Percentiles rank a stretch among this genome's conserved stretches.
These are phyloP conservation scores for Geosmithia putterillii DNA, from an alignment of 2,329 filamentous ascomycete genomes.

Conservation along the genomic window DNA sequence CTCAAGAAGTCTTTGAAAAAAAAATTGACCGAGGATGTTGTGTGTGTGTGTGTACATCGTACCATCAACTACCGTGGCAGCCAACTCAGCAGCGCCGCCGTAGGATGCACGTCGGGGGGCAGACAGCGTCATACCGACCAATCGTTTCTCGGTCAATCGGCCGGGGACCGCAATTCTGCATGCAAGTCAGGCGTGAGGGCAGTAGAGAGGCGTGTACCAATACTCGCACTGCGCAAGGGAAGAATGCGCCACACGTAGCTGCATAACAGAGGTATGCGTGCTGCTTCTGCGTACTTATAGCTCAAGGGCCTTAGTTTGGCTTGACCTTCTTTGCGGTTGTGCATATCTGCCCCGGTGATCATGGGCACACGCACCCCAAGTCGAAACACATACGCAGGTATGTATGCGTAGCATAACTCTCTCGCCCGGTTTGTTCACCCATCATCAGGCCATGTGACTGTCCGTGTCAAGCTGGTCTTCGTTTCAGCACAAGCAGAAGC, in stretches of 20 bases:
- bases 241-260: not conserved
- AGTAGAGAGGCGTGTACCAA: not conserved
- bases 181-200: not conserved
- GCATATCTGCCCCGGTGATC: too few relatives aligned
- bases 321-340: too few relatives aligned
- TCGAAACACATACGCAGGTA: too few relatives aligned
- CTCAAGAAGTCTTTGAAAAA: not conserved
- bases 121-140: not conserved
- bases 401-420: not conserved
- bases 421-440: not conserved
- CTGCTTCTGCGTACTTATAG: not conserved
- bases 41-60: too few relatives aligned
- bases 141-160: not conserved
- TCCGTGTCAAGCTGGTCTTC: not conserved
- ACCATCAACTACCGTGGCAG: not conserved
- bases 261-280: not conserved
- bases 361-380: too few relatives aligned
- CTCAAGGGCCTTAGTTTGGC: too few relatives aligned
- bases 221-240: too few relatives aligned
- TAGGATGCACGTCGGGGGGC: not conserved
- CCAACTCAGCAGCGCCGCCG: not conserved
- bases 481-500: not conserved
- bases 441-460: not conserved
- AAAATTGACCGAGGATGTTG: not conserved
- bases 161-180: not conserved